A percentile compares a stretch with the other conserved stretches of the same genome.
Evolutionary conservation across 2,329 filamentous ascomycete genomes (phyloP).

Genomic region (Xylariaceae sp.): DNA sequence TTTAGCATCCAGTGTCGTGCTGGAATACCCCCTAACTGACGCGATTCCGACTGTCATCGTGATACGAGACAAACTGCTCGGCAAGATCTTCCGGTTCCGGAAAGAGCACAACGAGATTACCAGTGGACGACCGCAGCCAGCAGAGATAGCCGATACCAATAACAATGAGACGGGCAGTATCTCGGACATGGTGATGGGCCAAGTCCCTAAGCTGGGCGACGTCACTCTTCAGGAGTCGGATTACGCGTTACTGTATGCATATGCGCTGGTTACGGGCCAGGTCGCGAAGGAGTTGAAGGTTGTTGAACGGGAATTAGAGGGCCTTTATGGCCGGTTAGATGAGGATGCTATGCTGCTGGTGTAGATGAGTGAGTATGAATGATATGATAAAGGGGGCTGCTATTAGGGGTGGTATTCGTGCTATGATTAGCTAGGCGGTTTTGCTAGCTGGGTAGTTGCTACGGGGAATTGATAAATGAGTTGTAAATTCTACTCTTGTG

Average conservation of each 20-base stretch:
- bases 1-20: constrained; percentile 85
- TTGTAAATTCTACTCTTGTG: too few species aligned
- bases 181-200: constrained; percentile 18
- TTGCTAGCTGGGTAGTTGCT: too few species aligned
- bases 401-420: too few species aligned
- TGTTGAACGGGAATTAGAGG: constrained; percentile 57
- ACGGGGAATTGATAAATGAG: too few species aligned
- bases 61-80: constrained; percentile 74
- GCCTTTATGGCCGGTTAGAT: constrained; percentile 57
- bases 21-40: constrained; percentile 89
- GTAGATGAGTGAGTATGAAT: constrained; percentile 25
- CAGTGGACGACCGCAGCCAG: constrained; percentile 30
- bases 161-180: constrained; percentile 4
- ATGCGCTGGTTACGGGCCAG: constrained; percentile 65
- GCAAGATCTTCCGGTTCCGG: constrained; percentile 82
- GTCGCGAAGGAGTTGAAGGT: constrained; percentile 59
- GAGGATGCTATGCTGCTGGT: constrained; percentile 55
- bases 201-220: constrained; percentile 29
- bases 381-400: not conserved
- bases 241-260: constrained; percentile 89
- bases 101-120: constrained; percentile 52
- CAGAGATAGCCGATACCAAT: not conserved
- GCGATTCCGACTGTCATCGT: constrained; percentile 78
- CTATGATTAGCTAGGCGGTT: too few species aligned
- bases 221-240: constrained; percentile 64